A percentile compares a stretch with the other conserved stretches of the same genome.
phyloP scores from a whole-genome alignment of 2,329 filamentous ascomycete species.

The Hypocreales sp. region DNA sequence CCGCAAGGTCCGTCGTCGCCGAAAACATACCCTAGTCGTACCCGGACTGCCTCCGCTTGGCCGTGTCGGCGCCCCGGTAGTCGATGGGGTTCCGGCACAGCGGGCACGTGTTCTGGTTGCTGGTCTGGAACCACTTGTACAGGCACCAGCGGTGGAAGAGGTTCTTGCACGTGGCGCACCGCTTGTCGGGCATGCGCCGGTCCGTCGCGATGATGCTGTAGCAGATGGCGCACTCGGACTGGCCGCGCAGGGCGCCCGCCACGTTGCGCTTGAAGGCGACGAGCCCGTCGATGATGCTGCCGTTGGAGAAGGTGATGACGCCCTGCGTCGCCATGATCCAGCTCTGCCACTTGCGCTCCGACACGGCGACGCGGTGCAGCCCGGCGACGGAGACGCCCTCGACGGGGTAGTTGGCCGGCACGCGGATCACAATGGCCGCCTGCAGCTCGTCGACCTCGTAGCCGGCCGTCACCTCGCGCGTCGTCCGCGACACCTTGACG shows the following conservation, averaged over 20 bases:
- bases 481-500: conserved; percentile 56
- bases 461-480: conserved; percentile 64
- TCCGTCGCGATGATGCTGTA: conserved; percentile 87
- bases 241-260: conserved; percentile 74
- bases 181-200: conserved; percentile 81
- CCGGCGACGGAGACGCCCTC: conserved; percentile 62
- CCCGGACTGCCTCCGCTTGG: conserved; percentile 21
- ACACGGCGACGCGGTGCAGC: conserved; percentile 70
- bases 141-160: conserved; percentile 80
- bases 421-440: conserved; percentile 65
- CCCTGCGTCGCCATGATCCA: conserved; percentile 84
- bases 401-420: conserved; percentile 73
- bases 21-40: too few relatives aligned
- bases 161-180: conserved; percentile 85
- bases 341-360: conserved; percentile 80
- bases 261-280: conserved; percentile 78
- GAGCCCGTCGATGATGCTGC: conserved; percentile 75
- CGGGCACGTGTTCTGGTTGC: conserved; percentile 81
- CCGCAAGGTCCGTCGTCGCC: too few relatives aligned
- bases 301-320: conserved; percentile 86
- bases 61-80: conserved; percentile 28
- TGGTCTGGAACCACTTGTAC: conserved; percentile 95
- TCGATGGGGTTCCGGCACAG: conserved; percentile 82
- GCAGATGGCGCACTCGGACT: conserved; percentile 92
- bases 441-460: conserved; percentile 82